Percentiles rank a stretch among this genome's conserved stretches.
Evolutionary conservation across 2,329 filamentous ascomycete species (phyloP).

Genomic region (Epichloe typhina): DNA sequence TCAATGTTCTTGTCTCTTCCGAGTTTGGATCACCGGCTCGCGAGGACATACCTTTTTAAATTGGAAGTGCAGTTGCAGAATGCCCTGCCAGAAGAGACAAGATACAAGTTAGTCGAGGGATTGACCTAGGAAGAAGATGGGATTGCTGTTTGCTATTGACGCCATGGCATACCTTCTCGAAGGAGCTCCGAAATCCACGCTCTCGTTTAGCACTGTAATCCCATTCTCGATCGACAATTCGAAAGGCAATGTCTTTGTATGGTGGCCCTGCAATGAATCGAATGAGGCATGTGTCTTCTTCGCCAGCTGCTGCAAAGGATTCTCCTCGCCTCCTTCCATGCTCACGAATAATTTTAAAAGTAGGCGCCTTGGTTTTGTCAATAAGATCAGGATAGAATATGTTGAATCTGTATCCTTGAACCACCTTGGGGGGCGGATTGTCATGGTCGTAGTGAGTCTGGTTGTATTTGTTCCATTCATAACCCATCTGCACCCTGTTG

Average conservation of each 20-base stretch:
- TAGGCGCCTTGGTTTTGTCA: slow-evolving; percentile 87
- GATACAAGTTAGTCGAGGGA: not conserved
- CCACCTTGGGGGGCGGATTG: slow-evolving; percentile 96
- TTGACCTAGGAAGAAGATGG: slow-evolving; percentile 6
- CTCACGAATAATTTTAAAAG: slow-evolving; percentile 90
- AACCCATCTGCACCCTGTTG: slow-evolving; percentile 96
- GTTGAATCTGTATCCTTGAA: slow-evolving; percentile 99
- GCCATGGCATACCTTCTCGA: slow-evolving; percentile 68
- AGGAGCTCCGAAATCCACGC: slow-evolving; percentile 87
- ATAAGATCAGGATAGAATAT: slow-evolving; percentile 97
- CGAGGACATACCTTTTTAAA: slow-evolving; percentile 70
- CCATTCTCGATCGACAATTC: slow-evolving; percentile 97
- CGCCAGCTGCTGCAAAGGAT: slow-evolving; percentile 82
- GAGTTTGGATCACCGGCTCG: not conserved
- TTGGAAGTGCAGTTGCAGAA: slow-evolving; percentile 92
- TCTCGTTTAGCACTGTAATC: slow-evolving; percentile 95
- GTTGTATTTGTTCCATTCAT: slow-evolving; percentile 99
- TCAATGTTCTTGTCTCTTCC: not conserved
- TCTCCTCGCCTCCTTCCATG: slow-evolving; percentile 80
- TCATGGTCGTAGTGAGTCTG: slow-evolving; percentile 99
- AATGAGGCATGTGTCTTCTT: slow-evolving; percentile 94
- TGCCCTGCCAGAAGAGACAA: slow-evolving; percentile 22
- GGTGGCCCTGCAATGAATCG: slow-evolving; percentile 90
- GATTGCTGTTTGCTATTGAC: slow-evolving; percentile 6
- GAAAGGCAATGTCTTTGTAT: slow-evolving; percentile 93